phyloP scores from a whole-genome alignment of 305 asterid genomes.

The Plantago coronopus region DNA sequence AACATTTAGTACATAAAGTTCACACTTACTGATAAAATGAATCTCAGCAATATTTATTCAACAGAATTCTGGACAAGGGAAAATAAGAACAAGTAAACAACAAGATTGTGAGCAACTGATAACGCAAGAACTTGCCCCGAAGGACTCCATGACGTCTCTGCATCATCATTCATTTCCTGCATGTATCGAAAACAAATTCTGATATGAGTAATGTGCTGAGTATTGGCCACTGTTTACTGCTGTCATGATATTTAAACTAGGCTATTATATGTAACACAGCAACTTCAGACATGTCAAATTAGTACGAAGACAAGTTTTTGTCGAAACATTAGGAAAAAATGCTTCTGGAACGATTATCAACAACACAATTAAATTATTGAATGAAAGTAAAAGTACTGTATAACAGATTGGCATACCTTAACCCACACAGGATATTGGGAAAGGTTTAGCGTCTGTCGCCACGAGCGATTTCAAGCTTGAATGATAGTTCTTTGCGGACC shows the following conservation, averaged over 20 bases:
- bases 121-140: background rate
- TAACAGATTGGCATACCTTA: background rate
- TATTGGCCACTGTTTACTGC: background rate
- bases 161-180: background rate
- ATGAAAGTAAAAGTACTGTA: too few relatives aligned
- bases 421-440: background rate
- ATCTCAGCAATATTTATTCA: background rate
- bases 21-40: background rate
- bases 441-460: background rate
- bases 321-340: too few relatives aligned
- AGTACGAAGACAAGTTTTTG: too few relatives aligned
- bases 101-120: background rate
- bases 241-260: too few relatives aligned
- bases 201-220: background rate
- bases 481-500: background rate
- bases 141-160: background rate
- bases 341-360: too few relatives aligned
- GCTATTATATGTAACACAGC: too few relatives aligned
- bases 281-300: too few relatives aligned
- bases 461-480: constrained; percentile 12
- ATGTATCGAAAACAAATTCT: background rate
- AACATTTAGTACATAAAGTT: background rate
- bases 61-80: background rate
- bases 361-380: too few relatives aligned
- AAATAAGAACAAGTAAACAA: background rate